Percentiles rank a stretch among this genome's conserved stretches.
Evolutionary conservation across 345 rosid genomes (phyloP).

Genomic region (Sisymbrium irio): DNA sequence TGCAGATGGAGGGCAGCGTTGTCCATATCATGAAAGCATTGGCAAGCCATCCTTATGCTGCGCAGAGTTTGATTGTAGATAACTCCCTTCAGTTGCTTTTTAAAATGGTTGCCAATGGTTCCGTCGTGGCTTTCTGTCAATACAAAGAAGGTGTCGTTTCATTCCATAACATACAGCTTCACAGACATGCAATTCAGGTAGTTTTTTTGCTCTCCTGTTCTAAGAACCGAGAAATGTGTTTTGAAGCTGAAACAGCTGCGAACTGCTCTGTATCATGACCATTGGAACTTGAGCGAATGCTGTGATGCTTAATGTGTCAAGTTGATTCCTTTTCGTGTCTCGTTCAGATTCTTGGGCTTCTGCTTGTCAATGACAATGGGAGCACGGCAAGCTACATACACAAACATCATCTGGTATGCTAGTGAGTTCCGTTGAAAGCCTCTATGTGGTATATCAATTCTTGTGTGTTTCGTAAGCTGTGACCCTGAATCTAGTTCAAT

Average conservation of each 20-base stretch:
- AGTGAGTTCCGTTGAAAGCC: constrained; percentile 1
- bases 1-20: constrained; percentile 82
- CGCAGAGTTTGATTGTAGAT: constrained; percentile 91
- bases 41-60: constrained; percentile 85
- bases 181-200: constrained; percentile 98
- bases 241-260: neutral
- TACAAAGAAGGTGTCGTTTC: constrained; percentile 64
- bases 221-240: neutral
- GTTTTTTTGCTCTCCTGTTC: neutral
- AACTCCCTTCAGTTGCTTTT: constrained; percentile 78
- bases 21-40: constrained; percentile 94
- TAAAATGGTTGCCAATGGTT: constrained; percentile 85
- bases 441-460: neutral
- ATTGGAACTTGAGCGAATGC: constrained; percentile 13
- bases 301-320: constrained; percentile 16
- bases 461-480: constrained; percentile 4
- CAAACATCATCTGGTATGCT: constrained; percentile 83
- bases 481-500: neutral
- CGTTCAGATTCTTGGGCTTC: constrained; percentile 82
- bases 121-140: constrained; percentile 55
- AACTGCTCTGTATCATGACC: neutral
- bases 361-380: constrained; percentile 91
- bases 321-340: constrained; percentile 19
- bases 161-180: constrained; percentile 78
- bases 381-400: constrained; percentile 84